Percentiles rank a stretch among this genome's conserved stretches.
Conservation (phyloP, 768 basidiomycete species). For the Tricholoma terreum region DNA sequence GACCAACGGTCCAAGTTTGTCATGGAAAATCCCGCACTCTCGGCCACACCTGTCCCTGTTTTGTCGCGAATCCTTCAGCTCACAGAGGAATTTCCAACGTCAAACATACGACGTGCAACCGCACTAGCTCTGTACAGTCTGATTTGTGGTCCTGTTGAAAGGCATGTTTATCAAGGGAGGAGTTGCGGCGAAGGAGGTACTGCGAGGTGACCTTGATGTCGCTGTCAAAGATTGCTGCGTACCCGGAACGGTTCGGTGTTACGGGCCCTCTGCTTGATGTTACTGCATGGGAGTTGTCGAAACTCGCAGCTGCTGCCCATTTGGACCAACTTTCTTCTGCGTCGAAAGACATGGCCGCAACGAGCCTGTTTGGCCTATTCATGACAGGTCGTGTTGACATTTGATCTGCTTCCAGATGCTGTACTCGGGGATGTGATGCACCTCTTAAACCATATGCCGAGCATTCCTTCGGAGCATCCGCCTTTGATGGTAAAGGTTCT, state of each 20-base stretch:
- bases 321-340: slow-evolving; percentile 26
- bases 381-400: slow-evolving; percentile 31
- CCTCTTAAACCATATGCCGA: slow-evolving; percentile 30
- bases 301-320: slow-evolving; percentile 28
- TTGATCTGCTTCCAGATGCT: slow-evolving; percentile 28
- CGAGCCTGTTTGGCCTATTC: slow-evolving; percentile 34
- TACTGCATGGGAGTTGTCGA: slow-evolving; percentile 30
- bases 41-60: slow-evolving; percentile 30
- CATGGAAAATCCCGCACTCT: slow-evolving; percentile 29
- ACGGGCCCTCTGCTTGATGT: slow-evolving; percentile 30
- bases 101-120: slow-evolving; percentile 27
- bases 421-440: slow-evolving; percentile 36
- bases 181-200: slow-evolving; percentile 27
- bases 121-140: slow-evolving; percentile 31
- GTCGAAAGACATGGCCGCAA: slow-evolving; percentile 24
- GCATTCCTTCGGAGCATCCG: slow-evolving; percentile 20
- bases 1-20: no score
- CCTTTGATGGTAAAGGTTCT: slow-evolving; percentile 29
- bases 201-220: slow-evolving; percentile 31
- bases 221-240: slow-evolving; percentile 29
- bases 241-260: slow-evolving; percentile 30
- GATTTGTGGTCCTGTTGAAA: slow-evolving; percentile 26
- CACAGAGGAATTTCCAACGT: slow-evolving; percentile 25
- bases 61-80: slow-evolving; percentile 33
- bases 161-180: slow-evolving; percentile 24